These are phyloP conservation scores for Colletotrichum scovillei DNA, from an alignment of 2,329 filamentous ascomycete genomes.

Conservation along the genomic window DNA sequence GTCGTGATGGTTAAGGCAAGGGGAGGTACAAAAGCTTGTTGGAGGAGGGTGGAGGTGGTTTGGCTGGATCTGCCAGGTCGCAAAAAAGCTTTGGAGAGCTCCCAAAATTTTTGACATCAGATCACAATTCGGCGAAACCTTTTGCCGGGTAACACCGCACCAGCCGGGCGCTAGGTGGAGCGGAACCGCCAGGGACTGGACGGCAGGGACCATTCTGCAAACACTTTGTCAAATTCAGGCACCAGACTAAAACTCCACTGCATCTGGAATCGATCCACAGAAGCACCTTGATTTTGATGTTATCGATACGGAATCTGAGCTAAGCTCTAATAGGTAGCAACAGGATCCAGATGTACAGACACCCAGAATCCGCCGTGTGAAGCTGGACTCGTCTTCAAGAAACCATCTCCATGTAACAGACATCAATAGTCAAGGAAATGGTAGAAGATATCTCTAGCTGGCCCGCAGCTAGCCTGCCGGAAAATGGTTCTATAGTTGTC, in stretches of 20 bases:
- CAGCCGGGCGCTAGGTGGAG: background rate
- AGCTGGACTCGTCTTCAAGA: background rate
- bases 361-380: background rate
- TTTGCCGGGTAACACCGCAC: constrained; percentile 5
- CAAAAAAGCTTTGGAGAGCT: constrained; percentile 6
- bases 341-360: background rate
- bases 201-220: background rate
- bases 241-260: constrained; percentile 21
- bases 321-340: constrained; percentile 16
- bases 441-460: background rate
- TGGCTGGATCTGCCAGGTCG: constrained; percentile 8
- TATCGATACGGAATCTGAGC: background rate
- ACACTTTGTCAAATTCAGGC: constrained; percentile 4
- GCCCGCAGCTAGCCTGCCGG: background rate
- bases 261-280: constrained; percentile 8
- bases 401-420: background rate
- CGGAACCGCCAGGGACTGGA: background rate
- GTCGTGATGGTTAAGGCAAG: constrained; percentile 3
- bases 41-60: background rate
- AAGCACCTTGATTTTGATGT: background rate
- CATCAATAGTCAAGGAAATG: background rate
- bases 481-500: background rate
- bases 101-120: constrained; percentile 33
- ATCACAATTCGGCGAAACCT: constrained; percentile 13
- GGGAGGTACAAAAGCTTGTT: background rate